A percentile compares a stretch with the other conserved stretches of the same genome.
Evolutionary conservation across 805 yeast genomes (phyloP).

Genomic region (Myxozyma melibiosi): DNA sequence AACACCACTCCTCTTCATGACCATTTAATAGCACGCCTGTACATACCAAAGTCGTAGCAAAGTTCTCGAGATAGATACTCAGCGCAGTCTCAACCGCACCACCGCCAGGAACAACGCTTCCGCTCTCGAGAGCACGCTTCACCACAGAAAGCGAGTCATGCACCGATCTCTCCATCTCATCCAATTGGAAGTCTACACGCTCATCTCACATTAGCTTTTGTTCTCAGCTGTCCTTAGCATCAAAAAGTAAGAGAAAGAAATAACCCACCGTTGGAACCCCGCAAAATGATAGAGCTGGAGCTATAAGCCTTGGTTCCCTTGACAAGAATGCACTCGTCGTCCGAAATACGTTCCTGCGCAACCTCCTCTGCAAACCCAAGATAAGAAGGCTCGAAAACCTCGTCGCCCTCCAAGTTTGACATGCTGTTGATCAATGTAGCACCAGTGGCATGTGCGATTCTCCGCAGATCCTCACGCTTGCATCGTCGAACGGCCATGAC

Average conservation of each 20-base stretch:
- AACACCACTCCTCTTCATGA: too few species aligned
- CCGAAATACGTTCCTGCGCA: constrained; percentile 84
- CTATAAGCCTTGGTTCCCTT: constrained; percentile 91
- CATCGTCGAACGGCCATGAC: constrained; percentile 97
- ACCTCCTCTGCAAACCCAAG: constrained; percentile 91
- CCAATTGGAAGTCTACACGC: constrained; percentile 68
- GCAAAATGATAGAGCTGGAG: constrained; percentile 83
- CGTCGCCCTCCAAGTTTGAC: constrained; percentile 95
- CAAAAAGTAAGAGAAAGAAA: neutral
- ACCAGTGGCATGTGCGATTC: constrained; percentile 98
- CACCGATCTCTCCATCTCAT: constrained; percentile 97
- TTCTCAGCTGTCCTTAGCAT: neutral
- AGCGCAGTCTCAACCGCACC: constrained; percentile 98
- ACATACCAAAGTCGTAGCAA: constrained; percentile 81
- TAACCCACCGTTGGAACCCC: constrained; percentile 74
- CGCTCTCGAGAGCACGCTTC: constrained; percentile 93
- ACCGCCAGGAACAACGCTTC: constrained; percentile 96
- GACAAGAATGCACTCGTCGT: constrained; percentile 93
- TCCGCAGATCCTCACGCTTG: constrained; percentile 91
- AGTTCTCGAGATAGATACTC: constrained; percentile 90
- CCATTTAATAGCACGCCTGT: too few species aligned
- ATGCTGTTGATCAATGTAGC: constrained; percentile 84
- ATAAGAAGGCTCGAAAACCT: constrained; percentile 79
- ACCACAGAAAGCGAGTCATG: constrained; percentile 94
- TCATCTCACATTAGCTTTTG: constrained; percentile 37